Evolutionary conservation across 495 filamentous ascomycete genomes (phyloP).

Genomic region (Hyaloscypha finlandica): DNA sequence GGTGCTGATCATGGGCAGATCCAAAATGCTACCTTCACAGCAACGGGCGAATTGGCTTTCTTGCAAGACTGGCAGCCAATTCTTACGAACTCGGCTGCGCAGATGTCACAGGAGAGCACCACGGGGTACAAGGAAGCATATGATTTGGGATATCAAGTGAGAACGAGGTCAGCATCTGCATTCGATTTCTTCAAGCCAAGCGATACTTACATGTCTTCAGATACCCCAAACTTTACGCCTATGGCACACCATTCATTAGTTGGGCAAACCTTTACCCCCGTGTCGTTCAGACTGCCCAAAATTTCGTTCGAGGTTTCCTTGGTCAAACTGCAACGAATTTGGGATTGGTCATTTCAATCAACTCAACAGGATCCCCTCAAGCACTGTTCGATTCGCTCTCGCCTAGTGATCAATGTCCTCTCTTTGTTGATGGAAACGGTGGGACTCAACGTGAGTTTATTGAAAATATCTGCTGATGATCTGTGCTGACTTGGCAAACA

Average conservation of each 20-base stretch:
- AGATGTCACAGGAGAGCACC: slow-evolving; percentile 52
- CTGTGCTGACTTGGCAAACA: neutral
- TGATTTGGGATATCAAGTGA: slow-evolving; percentile 41
- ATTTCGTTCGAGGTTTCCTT: slow-evolving; percentile 56
- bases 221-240: slow-evolving; percentile 57
- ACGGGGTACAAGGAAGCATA: slow-evolving; percentile 58
- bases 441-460: slow-evolving; percentile 37
- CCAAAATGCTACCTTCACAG: slow-evolving; percentile 46
- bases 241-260: slow-evolving; percentile 52
- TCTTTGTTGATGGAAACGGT: slow-evolving; percentile 46
- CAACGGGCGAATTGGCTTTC: slow-evolving; percentile 46
- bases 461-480: neutral
- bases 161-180: slow-evolving; percentile 26
- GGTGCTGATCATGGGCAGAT: slow-evolving; percentile 31
- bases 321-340: slow-evolving; percentile 46
- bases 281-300: slow-evolving; percentile 53
- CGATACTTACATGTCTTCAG: slow-evolving; percentile 23
- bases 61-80: slow-evolving; percentile 54
- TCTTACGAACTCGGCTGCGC: slow-evolving; percentile 45
- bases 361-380: slow-evolving; percentile 43
- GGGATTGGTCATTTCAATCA: slow-evolving; percentile 53
- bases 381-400: slow-evolving; percentile 55
- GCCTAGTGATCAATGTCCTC: slow-evolving; percentile 57
- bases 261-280: slow-evolving; percentile 61
- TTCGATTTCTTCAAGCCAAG: neutral